phyloP scores from a whole-genome alignment of 495 filamentous ascomycete species.

The Aspergillus hancockii region DNA sequence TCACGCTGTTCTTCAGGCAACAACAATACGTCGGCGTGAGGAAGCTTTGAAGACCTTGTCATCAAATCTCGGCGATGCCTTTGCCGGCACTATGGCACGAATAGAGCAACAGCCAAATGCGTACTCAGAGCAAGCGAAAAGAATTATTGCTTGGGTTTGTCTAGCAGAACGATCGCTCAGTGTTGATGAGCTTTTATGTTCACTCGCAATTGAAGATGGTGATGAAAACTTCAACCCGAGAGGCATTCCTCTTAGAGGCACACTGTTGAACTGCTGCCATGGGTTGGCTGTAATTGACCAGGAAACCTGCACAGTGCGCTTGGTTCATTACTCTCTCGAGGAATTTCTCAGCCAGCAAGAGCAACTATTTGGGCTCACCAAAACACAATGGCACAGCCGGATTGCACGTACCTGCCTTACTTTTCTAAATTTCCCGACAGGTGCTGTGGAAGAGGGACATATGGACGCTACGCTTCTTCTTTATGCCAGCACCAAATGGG shows the following conservation, averaged over 20 bases:
- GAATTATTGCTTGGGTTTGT: constrained; percentile 22
- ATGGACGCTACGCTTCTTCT: not conserved
- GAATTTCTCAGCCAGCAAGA: constrained; percentile 16
- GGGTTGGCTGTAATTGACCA: constrained; percentile 16
- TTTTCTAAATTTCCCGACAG: constrained; percentile 1
- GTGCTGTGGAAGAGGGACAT: not conserved
- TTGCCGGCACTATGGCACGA: constrained; percentile 13
- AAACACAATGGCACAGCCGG: constrained; percentile 15
- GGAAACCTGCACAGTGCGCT: constrained; percentile 14
- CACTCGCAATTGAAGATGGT: constrained; percentile 17
- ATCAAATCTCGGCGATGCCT: constrained; percentile 18
- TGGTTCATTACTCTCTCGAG: constrained; percentile 21
- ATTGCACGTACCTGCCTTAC: constrained; percentile 16
- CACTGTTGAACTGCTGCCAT: constrained; percentile 19
- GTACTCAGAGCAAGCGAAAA: constrained; percentile 8
- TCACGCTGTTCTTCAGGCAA: constrained; percentile 18
- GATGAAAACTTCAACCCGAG: constrained; percentile 15
- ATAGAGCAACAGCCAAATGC: constrained; percentile 19
- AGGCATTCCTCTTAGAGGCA: constrained; percentile 11
- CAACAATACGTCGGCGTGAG: constrained; percentile 17
- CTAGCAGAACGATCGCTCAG: constrained; percentile 15
- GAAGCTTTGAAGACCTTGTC: constrained; percentile 15
- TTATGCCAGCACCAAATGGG: constrained; percentile 3
- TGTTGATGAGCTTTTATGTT: constrained; percentile 17
- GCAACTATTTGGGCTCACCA: constrained; percentile 14